phyloP scores from a whole-genome alignment of 371 early-diverging fungal species.

The Rozella allomycis region DNA sequence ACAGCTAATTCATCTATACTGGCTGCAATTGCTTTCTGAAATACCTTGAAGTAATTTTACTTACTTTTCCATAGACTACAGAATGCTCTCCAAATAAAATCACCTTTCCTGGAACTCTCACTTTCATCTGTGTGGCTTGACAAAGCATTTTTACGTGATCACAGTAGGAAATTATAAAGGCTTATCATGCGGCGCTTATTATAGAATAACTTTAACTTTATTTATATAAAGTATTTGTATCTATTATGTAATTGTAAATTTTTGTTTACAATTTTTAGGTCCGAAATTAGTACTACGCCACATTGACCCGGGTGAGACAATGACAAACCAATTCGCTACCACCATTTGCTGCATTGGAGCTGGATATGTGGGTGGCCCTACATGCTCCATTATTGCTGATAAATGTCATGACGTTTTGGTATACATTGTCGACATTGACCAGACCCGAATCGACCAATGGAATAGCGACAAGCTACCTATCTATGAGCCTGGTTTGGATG shows the following conservation, averaged over 20 bases:
- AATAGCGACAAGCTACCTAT: constrained; percentile 65
- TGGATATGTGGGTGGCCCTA: constrained; percentile 91
- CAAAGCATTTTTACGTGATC: too few relatives aligned
- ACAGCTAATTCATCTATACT: constrained; percentile 1
- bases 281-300: too few relatives aligned
- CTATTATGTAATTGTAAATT: too few relatives aligned
- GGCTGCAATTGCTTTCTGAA: background rate
- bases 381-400: constrained; percentile 71
- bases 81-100: constrained; percentile 95
- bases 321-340: too few relatives aligned
- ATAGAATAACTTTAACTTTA: too few relatives aligned
- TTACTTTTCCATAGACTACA: constrained; percentile 82
- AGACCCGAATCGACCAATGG: constrained; percentile 61
- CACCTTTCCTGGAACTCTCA: constrained; percentile 70
- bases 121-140: background rate
- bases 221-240: too few relatives aligned
- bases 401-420: constrained; percentile 72
- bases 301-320: too few relatives aligned
- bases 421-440: constrained; percentile 62
- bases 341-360: constrained; percentile 75
- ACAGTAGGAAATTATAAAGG: too few relatives aligned
- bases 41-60: background rate
- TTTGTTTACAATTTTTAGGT: too few relatives aligned
- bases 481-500: constrained; percentile 73
- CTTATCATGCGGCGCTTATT: too few relatives aligned